Evolutionary conservation across 345 rosid species (phyloP), one percentile per base, ranked within the genome.

Genomic region (Mallotus nudiflorus): DNA sequence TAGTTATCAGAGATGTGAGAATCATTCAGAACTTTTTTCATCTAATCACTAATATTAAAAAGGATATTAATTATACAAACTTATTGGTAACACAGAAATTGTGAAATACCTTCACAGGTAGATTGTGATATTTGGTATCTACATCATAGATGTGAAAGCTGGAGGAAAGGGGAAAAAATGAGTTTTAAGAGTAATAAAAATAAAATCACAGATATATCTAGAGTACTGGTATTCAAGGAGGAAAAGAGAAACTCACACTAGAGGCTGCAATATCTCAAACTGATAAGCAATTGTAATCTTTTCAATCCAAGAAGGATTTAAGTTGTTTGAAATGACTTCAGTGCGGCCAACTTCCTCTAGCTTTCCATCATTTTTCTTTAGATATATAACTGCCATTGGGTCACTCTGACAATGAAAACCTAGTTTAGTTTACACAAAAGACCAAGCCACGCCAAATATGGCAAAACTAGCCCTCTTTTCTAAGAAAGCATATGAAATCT

Each of bases 281-380:
- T 88, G 98, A 82, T 85, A 88, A 69, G 88, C 73, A 74, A 91
- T 67, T 11, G 83, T 76, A 33, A 86, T 75, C 80, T 91, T 93
- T 68, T 78, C 66, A 74, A 93, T 89, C 97, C 98, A 93, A 46
- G 79, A 67, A 71, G 98, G 98, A 77, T 87, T 82, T 70, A 91
- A 80, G 72, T 44, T 75, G 70, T 93, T 93, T 50, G 84, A 64
- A 56, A 91, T 78, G 62, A 91, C 97, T 82, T 93, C 98, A 22
- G 98, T 89, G 16, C 90, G 91, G 52, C 96, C 97, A 78, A 93
- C 80, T 83, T 93, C 98, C 76, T 88, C 88, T 33, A 93, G 83
- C 27, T 25, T 67, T 62, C 96, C 96, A 72, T 91, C 87, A 31
- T 24, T 67, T 78, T 83, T 91, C 79, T 74, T 89, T 54, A 76